Evolutionary conservation across 192 early-diverging fungal species (phyloP).

Genomic region (Geranomyces michiganensis): DNA sequence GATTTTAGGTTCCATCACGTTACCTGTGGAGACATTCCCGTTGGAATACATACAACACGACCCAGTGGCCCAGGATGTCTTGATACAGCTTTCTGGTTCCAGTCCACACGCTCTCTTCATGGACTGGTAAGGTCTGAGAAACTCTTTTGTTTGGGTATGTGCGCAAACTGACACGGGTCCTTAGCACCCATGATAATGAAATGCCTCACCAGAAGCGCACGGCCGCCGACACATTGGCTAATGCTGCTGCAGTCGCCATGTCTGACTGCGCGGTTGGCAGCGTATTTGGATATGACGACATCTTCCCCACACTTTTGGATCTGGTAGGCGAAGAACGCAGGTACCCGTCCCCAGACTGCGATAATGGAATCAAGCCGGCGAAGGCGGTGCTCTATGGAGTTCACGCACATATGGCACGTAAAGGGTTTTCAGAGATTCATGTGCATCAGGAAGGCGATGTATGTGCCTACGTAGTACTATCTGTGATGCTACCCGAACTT

Average conservation of each 20-base stretch:
- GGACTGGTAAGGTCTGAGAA: slow-evolving; percentile 65
- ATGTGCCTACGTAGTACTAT: slow-evolving; percentile 12
- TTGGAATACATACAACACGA: slow-evolving; percentile 67
- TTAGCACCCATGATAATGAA: slow-evolving; percentile 96
- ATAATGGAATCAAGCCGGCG: slow-evolving; percentile 62
- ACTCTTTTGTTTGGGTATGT: not conserved
- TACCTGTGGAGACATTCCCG: slow-evolving; percentile 52
- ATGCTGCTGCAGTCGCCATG: slow-evolving; percentile 89
- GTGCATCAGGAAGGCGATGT: slow-evolving; percentile 93
- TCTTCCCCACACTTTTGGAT: slow-evolving; percentile 86
- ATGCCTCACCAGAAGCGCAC: slow-evolving; percentile 89
- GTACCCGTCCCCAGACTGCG: slow-evolving; percentile 68
- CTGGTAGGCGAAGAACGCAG: slow-evolving; percentile 83
- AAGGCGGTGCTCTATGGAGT: slow-evolving; percentile 75
- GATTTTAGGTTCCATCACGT: slow-evolving; percentile 58
- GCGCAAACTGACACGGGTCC: not conserved
- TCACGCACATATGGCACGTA: slow-evolving; percentile 80
- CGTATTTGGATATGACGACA: slow-evolving; percentile 97
- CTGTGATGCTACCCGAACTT: not conserved
- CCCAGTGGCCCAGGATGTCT: not conserved
- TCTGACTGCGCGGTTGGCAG: slow-evolving; percentile 89
- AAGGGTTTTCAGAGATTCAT: slow-evolving; percentile 89
- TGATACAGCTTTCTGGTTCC: slow-evolving; percentile 77
- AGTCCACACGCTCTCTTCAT: slow-evolving; percentile 94
- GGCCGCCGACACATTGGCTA: slow-evolving; percentile 88